These are phyloP conservation scores for Apiospora aurea DNA, from an alignment of 2,329 filamentous ascomycete species.

Conservation along the genomic window DNA sequence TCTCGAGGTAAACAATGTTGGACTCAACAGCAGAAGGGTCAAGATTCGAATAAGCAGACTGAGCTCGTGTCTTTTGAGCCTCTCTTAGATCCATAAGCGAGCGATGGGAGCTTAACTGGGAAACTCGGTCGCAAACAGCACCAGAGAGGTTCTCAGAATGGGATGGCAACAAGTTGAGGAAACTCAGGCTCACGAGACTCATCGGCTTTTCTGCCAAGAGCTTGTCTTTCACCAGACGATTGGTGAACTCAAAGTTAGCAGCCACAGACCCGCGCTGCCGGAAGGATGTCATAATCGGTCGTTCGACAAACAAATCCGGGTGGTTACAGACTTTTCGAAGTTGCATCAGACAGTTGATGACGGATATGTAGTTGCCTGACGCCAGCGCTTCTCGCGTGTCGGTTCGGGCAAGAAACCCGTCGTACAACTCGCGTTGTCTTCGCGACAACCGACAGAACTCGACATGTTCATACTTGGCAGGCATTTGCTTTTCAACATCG, in stretches of 20 bases:
- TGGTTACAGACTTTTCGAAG: conserved; percentile 98
- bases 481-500: conserved; percentile 99
- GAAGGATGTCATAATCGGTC: conserved; percentile 96
- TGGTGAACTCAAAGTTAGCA: conserved; percentile 76
- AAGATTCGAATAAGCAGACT: conserved; percentile 60
- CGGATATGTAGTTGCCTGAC: conserved; percentile 94
- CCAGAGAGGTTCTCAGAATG: conserved; percentile 71
- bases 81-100: conserved; percentile 75
- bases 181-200: conserved; percentile 72
- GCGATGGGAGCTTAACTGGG: conserved; percentile 73
- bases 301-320: conserved; percentile 93
- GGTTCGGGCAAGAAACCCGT: conserved; percentile 90
- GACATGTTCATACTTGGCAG: conserved; percentile 96
- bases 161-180: conserved; percentile 80
- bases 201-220: conserved; percentile 70
- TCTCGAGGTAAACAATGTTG: conserved; percentile 76
- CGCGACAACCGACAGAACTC: conserved; percentile 96
- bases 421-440: conserved; percentile 92
- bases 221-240: conserved; percentile 71
- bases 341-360: conserved; percentile 98
- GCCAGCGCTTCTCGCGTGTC: conserved; percentile 89
- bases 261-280: conserved; percentile 84
- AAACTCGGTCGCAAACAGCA: conserved; percentile 59
- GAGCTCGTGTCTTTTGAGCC: conserved; percentile 69
- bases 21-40: conserved; percentile 73